Evolutionary conservation across 768 basidiomycete species (phyloP), one percentile per base, ranked within the genome.

Genomic region (Psilocybe subaeruginosa): DNA sequence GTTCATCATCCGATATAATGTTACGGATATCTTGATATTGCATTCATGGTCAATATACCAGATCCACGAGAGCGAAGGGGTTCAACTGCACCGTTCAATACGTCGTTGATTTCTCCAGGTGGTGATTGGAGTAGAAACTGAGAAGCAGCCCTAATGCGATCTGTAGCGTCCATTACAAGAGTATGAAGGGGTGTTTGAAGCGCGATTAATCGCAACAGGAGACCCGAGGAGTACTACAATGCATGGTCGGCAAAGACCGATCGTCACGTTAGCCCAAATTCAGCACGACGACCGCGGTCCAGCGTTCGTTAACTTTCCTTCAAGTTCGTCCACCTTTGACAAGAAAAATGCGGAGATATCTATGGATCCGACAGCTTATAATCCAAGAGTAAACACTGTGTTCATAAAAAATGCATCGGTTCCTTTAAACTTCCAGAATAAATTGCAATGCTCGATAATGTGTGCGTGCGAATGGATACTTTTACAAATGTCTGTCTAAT

Each of bases 21-120:
- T 83, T 87, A 68, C 95, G 92, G 55, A 98, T 86, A 78, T 98
- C 97, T 96, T 69, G 35, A 23, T 33, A 17, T 47, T 39, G 39
- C 43, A 46, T 46, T 54, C 41, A 43, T 61, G 51, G 59, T 59
- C 47, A 66, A 68, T 50, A 68, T 62, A 30, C 41, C 23, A 23
- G 8, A 33, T 56, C 19, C 46, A 37, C 33, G n/a, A 48, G 19
- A 54, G 47, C 17, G 31, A 27, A 19, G 50, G 52, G 58, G 45
- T 31, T 58, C 46, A 47, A 62, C 51, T 75, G 64, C 61, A 93
- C 94, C 95, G 68, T 93, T 93, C 56, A 98, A 80, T 16, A 97
- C 95, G 77, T 98, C 96, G 74, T 97, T 97, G 66, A 98, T 95
- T 79, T 99, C 92, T 48, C 96, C 96, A 0, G 96, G 96, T 27